Base-by-base conservation (phyloP, 805 yeast genomes). In the Blastobotrys peoriensis region DNA sequence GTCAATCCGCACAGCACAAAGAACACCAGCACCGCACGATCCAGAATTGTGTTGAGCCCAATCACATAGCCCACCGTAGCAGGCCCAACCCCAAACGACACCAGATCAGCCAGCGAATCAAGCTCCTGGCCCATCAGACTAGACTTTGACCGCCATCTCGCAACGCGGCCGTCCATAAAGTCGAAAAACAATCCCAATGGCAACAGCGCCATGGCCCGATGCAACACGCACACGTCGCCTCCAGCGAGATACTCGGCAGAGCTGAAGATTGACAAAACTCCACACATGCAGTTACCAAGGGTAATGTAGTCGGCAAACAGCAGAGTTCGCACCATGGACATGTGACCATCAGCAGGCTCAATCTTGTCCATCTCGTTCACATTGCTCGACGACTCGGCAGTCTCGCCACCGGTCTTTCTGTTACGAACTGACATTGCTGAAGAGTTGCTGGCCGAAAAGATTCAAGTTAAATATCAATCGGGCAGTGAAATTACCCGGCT, bases 231-330 rank as follows among this genome's bases (percentile, higher is more conserved):
- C 25, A 81, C 76, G 58, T 79, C 83, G 10, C 78, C 80, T 2
- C 91, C 84, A 42, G 79, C 69, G 3, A 89, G 78, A 64, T 78
- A 93, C 59, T 96, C 74, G 50, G 87, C 68, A 64, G 96, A 86
- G 36, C 94, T 83, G 35, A 93, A 74, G 52, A 91, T 83, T 25
- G 96, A 82, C 61, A 87, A 86, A 62, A 93, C 89, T 0, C 98
- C 98, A 40, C 89, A 81, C 61, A 86, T 87, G 20, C 97, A 96
- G 65, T 93, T 93, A 63, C 93, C 71, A 70, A 89, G 75, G 2
- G 98, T 93, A 63, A 93, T 93, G 68, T 82, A 87, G 65, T 93
- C 98, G 4, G 98, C 98, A 79, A 91, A 72, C 64, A 93, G 98
- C 52, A 93, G 75, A 53, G 59, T 66, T 44, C 73, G 59, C 43